Percentiles rank a stretch among this genome's conserved stretches.
phyloP scores from a whole-genome alignment of 169 alveolate species.

The Plasmodium chabaudi region DNA sequence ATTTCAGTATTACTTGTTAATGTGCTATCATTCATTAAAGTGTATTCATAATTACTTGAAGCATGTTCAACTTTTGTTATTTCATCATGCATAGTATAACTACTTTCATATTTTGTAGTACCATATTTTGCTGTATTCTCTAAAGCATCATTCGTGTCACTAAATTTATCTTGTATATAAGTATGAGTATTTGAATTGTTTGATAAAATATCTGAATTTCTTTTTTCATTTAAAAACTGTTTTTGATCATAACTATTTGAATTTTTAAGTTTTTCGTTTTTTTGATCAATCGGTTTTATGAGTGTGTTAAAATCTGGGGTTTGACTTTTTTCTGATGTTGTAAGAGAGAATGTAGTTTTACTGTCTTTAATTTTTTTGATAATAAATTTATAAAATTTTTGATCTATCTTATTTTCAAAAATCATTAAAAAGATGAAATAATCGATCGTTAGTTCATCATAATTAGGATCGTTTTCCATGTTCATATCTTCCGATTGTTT shows the following conservation, averaged over 20 bases:
- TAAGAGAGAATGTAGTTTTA: neutral
- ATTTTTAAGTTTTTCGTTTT: neutral
- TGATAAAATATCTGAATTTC: neutral
- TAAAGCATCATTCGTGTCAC: neutral
- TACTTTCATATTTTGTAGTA: neutral
- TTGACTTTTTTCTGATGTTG: neutral
- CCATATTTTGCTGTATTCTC: neutral
- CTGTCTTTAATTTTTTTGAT: slow-evolving; percentile 18
- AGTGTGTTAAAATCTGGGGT: neutral
- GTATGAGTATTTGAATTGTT: neutral
- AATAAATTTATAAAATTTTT: slow-evolving; percentile 29
- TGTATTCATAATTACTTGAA: neutral
- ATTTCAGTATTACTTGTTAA: neutral
- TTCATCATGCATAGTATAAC: neutral
- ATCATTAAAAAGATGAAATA: slow-evolving; percentile 58
- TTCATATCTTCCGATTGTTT: neutral
- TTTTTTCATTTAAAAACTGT: neutral
- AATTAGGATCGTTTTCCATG: slow-evolving; percentile 1
- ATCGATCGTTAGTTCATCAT: slow-evolving; percentile 62
- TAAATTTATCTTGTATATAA: neutral
- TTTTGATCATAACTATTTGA: neutral
- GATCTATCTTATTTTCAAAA: slow-evolving; percentile 63
- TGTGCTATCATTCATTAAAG: no score
- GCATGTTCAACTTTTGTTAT: neutral
- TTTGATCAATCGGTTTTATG: neutral